These are phyloP conservation scores for Aspergillus niger DNA, from an alignment of 2,329 filamentous ascomycete species.

Conservation along the genomic window DNA sequence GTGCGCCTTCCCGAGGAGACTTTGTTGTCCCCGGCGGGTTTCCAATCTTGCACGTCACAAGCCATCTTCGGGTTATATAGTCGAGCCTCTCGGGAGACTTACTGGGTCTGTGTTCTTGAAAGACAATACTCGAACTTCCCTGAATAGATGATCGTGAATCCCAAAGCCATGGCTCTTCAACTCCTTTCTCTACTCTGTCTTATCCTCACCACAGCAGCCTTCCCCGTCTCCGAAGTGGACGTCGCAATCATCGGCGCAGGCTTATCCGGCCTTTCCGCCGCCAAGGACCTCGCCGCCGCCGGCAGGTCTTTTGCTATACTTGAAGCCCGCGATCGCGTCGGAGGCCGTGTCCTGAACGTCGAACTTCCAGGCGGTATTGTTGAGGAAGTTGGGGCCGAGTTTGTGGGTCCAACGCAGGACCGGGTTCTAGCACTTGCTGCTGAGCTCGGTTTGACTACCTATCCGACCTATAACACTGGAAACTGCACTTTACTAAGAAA, in stretches of 20 bases:
- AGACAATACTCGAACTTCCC: too few relatives aligned
- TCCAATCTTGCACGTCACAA: not conserved
- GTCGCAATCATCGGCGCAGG: slow-evolving; percentile 12
- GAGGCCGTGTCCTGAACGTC: slow-evolving; percentile 9
- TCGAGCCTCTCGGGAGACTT: not conserved
- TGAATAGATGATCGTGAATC: too few relatives aligned
- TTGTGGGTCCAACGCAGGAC: slow-evolving; percentile 29
- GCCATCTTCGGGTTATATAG: not conserved
- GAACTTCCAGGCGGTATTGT: slow-evolving; percentile 18
- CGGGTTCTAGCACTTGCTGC: slow-evolving; percentile 22
- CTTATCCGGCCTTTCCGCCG: slow-evolving; percentile 8
- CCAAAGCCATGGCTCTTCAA: not conserved
- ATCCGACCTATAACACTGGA: slow-evolving; percentile 5
- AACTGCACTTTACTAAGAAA: slow-evolving; percentile 4
- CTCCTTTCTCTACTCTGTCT: not conserved
- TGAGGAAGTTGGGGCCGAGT: slow-evolving; percentile 30
- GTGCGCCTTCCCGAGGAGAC: not conserved
- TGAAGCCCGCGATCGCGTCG: not conserved
- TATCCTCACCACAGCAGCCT: not conserved
- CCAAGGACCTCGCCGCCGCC: slow-evolving; percentile 13
- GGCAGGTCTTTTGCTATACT: slow-evolving; percentile 10
- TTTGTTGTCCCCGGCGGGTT: not conserved
- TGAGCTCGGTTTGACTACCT: slow-evolving; percentile 23
- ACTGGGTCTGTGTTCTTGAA: too few relatives aligned
- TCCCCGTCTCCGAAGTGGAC: not conserved